Base-by-base conservation (phyloP, 2,329 filamentous ascomycete genomes). In the Penicillium sp. region DNA sequence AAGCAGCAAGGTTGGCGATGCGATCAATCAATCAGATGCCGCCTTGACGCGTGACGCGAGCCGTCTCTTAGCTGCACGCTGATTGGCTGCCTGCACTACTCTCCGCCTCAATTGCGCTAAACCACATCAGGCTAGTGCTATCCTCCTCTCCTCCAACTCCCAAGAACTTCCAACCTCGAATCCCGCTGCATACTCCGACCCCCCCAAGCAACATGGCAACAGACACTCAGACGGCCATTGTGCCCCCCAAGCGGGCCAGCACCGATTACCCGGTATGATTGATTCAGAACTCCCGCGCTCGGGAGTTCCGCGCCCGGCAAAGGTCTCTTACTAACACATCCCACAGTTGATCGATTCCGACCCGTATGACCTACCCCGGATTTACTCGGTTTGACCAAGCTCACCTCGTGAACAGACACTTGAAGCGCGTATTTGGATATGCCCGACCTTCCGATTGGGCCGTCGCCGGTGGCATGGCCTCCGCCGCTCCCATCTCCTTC, bases 321-420 rank as follows among this genome's bases (percentile, higher is more conserved):
- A 47, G 13, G 24, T 50, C 32, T 43, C 22, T 44, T 56, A 65
- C 66, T 64, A 61, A 65, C 53, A 42, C 52, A 40, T 70, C 49
- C 63, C 61, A 64, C 79, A 99, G 94, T 89, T 97, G 80, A 97
- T 99, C 78, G 94, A 99, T 82, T 95, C 91, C 81, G 94, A 99
- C 78, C 94, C 94, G 92, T 97, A 92, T 73, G 88, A 77, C 59
- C 53, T 55, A 64, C 53, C 63, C 54, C 52, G 53, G 53, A 55
- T 39, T 49, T 45, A 55, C 54, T 50, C 32, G 49, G 24, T 51
- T 55, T 61, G 45, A 56, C 49, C 34, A 42, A 49, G 44, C 65
- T 72, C 56, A 80, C 66, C 68, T 65, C 64, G 65, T 62, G 45
- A 24, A 53, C 67, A 96, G 91, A 69, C 94, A 99, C 77, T 89